phyloP scores from a whole-genome alignment of 257 asterid species.

The Prunella vulgaris region DNA sequence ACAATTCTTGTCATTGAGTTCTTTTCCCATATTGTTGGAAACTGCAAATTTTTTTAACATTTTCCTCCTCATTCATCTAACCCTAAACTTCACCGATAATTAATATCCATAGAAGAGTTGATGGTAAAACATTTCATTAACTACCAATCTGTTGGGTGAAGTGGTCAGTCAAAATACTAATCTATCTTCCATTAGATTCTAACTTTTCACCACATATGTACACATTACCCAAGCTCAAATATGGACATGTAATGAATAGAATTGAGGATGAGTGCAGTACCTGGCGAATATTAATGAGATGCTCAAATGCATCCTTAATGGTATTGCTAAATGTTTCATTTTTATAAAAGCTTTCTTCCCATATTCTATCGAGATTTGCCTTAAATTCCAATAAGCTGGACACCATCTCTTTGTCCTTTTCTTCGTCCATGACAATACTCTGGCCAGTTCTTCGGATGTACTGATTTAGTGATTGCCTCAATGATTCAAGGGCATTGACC shows the following conservation, averaged over 20 bases:
- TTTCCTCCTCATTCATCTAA: not conserved
- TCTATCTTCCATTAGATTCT: not conserved
- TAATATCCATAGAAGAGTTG: not conserved
- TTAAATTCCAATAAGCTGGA: slow-evolving; percentile 81
- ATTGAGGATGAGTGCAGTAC: slow-evolving; percentile 32
- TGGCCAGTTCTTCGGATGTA: slow-evolving; percentile 91
- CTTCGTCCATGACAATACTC: slow-evolving; percentile 86
- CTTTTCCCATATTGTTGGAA: too few relatives aligned
- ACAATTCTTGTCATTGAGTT: too few relatives aligned
- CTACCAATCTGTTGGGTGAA: not conserved
- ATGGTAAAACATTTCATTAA: too few relatives aligned
- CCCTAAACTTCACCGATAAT: not conserved
- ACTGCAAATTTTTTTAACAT: not conserved
- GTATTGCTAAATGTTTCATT: slow-evolving; percentile 91
- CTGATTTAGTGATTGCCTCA: slow-evolving; percentile 74
- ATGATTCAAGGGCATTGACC: slow-evolving; percentile 76
- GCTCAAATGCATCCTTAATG: slow-evolving; percentile 93
- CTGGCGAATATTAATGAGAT: slow-evolving; percentile 95
- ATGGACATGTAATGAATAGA: not conserved
- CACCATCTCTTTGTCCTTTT: slow-evolving; percentile 98
- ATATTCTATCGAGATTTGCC: slow-evolving; percentile 76
- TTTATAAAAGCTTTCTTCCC: slow-evolving; percentile 85
- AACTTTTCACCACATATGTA: not conserved
- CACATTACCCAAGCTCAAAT: not conserved
- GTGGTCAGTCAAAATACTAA: not conserved